Evolutionary conservation across 805 yeast genomes (phyloP).

Genomic region (Ogataea methylovora): DNA sequence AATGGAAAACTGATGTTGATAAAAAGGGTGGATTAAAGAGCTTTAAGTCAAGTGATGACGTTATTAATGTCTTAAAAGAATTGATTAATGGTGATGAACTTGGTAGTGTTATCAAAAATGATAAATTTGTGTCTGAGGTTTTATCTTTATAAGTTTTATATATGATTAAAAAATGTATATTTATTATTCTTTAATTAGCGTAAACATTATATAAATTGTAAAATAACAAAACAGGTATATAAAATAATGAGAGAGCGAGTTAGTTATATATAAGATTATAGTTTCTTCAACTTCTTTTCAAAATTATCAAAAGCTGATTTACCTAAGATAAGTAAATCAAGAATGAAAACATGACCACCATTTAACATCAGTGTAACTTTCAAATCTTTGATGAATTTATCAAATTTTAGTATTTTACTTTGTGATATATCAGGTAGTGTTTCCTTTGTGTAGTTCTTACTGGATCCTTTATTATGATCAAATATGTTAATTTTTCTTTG

Average conservation of each 20-base stretch:
- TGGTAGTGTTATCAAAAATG: slow-evolving; percentile 14
- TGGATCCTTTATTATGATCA: no score
- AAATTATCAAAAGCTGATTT: slow-evolving; percentile 38
- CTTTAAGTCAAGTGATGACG: slow-evolving; percentile 34
- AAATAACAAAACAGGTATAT: no score
- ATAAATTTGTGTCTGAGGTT: slow-evolving; percentile 38
- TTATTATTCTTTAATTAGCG: no score
- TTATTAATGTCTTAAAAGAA: slow-evolving; percentile 29
- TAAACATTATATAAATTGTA: no score
- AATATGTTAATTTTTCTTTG: slow-evolving; percentile 2
- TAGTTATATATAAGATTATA: no score
- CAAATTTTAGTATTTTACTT: slow-evolving; percentile 13
- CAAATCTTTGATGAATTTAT: slow-evolving; percentile 32
- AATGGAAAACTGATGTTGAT: slow-evolving; percentile 45
- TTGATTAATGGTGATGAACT: slow-evolving; percentile 23
- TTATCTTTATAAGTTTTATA: not conserved
- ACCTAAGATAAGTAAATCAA: slow-evolving; percentile 49
- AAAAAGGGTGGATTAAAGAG: slow-evolving; percentile 34
- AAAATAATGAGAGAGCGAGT: no score
- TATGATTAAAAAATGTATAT: no score
- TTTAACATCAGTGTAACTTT: slow-evolving; percentile 39
- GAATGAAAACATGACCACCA: slow-evolving; percentile 50
- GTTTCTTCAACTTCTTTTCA: slow-evolving; percentile 21
- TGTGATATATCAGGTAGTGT: not conserved
- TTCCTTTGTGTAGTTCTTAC: no score